Evolutionary conservation across 306 rosid genomes (phyloP).

Genomic region (Prunus mume): DNA sequence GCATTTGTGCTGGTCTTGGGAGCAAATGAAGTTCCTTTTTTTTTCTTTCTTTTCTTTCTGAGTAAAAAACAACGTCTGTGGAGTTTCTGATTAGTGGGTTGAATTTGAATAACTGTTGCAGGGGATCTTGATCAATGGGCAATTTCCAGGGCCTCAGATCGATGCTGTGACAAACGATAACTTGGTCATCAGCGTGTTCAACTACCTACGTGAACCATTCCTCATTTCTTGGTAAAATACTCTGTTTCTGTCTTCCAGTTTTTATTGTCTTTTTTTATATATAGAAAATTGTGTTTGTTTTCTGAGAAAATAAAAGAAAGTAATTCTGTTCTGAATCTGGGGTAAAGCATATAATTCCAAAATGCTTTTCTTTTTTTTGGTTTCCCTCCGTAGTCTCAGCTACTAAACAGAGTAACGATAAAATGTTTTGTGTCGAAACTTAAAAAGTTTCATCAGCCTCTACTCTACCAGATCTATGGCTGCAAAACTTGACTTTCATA

Average conservation of each 20-base stretch:
- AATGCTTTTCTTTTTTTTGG: background rate
- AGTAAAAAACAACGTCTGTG: too few relatives aligned
- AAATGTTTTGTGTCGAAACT: background rate
- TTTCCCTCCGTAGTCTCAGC: background rate
- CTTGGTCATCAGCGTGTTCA: slow-evolving; percentile 74
- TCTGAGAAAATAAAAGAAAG: background rate
- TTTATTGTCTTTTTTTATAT: background rate
- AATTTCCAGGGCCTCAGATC: slow-evolving; percentile 98
- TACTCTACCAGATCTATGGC: slow-evolving; percentile 16
- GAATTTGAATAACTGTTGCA: slow-evolving; percentile 32
- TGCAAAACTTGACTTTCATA: background rate
- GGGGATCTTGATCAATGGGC: slow-evolving; percentile 96
- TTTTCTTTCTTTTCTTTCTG: background rate
- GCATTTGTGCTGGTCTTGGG: background rate
- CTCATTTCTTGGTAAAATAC: slow-evolving; percentile 77
- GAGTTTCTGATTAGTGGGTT: background rate
- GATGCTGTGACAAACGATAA: slow-evolving; percentile 92
- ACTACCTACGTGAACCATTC: slow-evolving; percentile 77
- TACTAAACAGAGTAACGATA: background rate
- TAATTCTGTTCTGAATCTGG: slow-evolving; percentile 5
- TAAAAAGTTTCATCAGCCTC: background rate
- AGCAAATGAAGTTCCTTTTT: background rate
- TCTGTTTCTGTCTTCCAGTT: background rate
- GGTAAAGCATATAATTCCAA: background rate
- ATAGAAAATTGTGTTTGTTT: slow-evolving; percentile 1